Evolutionary conservation across 1,284 basidiomycete genomes (phyloP), one percentile per base, ranked within the genome.

Genomic region (Coniferiporia weirii): DNA sequence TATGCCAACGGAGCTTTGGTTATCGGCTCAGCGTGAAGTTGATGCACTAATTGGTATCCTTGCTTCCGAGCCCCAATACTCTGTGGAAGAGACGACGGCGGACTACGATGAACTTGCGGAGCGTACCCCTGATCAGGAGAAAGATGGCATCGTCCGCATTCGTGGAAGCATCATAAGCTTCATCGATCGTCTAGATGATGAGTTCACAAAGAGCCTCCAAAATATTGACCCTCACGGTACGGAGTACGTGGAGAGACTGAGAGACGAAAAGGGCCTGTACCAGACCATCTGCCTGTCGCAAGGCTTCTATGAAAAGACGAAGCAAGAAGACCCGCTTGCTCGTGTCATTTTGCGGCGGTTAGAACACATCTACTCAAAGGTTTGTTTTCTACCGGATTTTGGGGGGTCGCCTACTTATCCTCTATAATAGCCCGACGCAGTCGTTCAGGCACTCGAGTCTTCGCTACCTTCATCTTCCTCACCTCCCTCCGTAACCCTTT

Each of bases 321-420:
- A 79, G 45, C 86, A 89, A 72, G 75, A 81, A 52, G 93, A 95
- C 45, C 86, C 89, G n/a, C 80, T 91, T 43, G 84, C 86, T 44
- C 85, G 97, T 56, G 91, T 95, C 36, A 82, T 98, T 62, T 95
- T 98, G 87, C 85, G 97, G 66, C 86, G 97, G 54, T 76, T 99
- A 60, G 97, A 99, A 72, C 97, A 99, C 73, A 93, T 99, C 62
- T 99, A 99, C 74, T 95, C 93, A 56, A 99, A 99, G 85, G 93
- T 94, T 60, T 60, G 75, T 64, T 22, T 4, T 53, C 19, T 22
- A 54, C 32, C 45, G 10, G 52, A 59, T 57, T 47, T 10, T 60
- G 36, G 47, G n/a, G n/a, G 4, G 19, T 27, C 56, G n/a, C 22
- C 43, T 52, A 49, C 47, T 69, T 20, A 64, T 15, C 48, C 60